Base-by-base conservation (phyloP, 2,329 filamentous ascomycete species). In the Colletotrichum viniferum region DNA sequence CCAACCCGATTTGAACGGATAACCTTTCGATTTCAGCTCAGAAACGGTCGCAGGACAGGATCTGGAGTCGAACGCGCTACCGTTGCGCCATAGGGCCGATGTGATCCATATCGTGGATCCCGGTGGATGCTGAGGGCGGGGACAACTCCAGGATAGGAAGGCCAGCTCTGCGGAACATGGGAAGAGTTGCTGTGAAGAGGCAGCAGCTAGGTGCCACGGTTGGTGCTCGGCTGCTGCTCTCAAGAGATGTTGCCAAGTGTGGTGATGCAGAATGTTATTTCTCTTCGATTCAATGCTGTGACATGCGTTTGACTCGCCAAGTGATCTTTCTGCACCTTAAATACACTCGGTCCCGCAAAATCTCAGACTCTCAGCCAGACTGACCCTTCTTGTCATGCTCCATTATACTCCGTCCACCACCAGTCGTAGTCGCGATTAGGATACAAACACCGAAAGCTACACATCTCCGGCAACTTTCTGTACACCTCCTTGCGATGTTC, bases 31-130 rank as follows among this genome's bases (percentile, higher is more conserved):
- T 38, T 0, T 38, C 36, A 38, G 0, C 0, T 38, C 36, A 38
- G 36, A 38, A 38, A 38, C 36, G 36, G 36, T 38, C 14, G 36
- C 36, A 38, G 36, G 36, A 38, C 36, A 1, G 36, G 1, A 16
- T 38, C 63, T 64, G 58, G 60, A 71, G 69, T 72, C 69, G 69
- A 71, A 71, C 69, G 69, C 69, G 69, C 61, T 72, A 72, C 69
- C 69, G 63, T 68, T 72, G 69, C 69, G 70, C 70, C 70, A 72
- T 60, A 60, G 55, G 70, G 28, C 70, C 64, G 13, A 16, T 36
- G 7, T 18, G 34, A 69, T 60, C 60, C 60, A 61, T 56, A 3
- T 68, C 48, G 64, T 28, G 21, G 28, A 36, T 26, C 18, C 13
- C 8, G 7, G n/a, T 56, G 30, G 48, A 67, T 36, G 24, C 28